A percentile compares a stretch with the other conserved stretches of the same genome.
Evolutionary conservation across 1,139 yeast genomes (phyloP).

Genomic region (Arxiozyma slooffiae): DNA sequence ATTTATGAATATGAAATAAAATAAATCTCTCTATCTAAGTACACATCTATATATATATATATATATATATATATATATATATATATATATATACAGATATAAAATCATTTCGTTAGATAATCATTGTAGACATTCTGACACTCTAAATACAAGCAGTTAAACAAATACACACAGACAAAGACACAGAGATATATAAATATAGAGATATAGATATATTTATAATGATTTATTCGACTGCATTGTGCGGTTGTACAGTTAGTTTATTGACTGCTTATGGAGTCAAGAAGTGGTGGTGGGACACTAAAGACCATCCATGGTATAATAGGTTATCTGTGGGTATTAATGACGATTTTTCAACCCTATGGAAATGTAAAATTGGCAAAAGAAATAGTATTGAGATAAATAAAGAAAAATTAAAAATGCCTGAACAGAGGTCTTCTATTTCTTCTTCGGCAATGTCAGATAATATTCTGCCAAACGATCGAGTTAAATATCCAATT

Average conservation of each 20-base stretch:
- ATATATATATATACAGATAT: too few species aligned
- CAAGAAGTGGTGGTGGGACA: not conserved
- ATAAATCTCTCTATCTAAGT: too few species aligned
- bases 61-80: too few species aligned
- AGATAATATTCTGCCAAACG: not conserved
- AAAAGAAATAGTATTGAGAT: not conserved
- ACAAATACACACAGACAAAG: too few species aligned
- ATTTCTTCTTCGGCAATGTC: not conserved
- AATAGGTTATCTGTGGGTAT: conserved; percentile 4
- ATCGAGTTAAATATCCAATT: not conserved
- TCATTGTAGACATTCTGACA: not conserved
- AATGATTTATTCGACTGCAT: not conserved
- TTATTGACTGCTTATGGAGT: not conserved
- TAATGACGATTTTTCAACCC: conserved; percentile 3
- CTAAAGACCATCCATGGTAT: conserved; percentile 1
- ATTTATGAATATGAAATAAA: too few species aligned
- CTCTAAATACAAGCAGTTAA: too few species aligned
- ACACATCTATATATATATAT: too few species aligned
- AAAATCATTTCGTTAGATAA: too few species aligned
- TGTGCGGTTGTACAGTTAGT: conserved; percentile 29
- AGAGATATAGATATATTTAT: not conserved
- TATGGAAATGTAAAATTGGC: not conserved
- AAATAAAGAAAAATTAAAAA: not conserved
- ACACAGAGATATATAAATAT: not conserved
- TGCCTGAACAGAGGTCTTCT: not conserved